These are phyloP conservation scores for Trichosanthes truncata DNA, from an alignment of 306 rosid species.

Conservation along the genomic window DNA sequence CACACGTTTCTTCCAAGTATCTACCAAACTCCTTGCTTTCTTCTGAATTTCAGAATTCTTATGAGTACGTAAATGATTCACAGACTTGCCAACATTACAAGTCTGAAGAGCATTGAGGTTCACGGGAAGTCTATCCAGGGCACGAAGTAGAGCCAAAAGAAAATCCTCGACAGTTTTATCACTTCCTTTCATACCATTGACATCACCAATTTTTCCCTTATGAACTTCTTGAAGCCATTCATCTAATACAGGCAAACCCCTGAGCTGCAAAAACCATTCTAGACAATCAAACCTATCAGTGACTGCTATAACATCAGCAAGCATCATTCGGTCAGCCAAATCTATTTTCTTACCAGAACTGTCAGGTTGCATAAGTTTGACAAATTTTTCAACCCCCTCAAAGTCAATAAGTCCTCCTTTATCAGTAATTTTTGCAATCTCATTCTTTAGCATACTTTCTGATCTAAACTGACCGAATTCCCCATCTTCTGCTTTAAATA, in stretches of 20 bases:
- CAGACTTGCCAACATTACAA: conserved; percentile 75
- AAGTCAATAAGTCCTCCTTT: conserved; percentile 66
- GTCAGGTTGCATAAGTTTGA: conserved; percentile 67
- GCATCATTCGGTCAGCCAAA: conserved; percentile 59
- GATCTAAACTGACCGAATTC: conserved; percentile 39
- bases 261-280: conserved; percentile 52
- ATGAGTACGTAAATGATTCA: conserved; percentile 65
- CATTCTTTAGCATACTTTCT: conserved; percentile 55
- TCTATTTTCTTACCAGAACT: conserved; percentile 57
- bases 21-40: conserved; percentile 78
- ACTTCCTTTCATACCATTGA: conserved; percentile 38
- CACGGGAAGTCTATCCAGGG: conserved; percentile 73
- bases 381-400: conserved; percentile 64
- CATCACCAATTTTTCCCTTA: conserved; percentile 65
- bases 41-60: conserved; percentile 67
- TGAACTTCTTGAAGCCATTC: conserved; percentile 92
- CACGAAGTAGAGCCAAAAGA: conserved; percentile 67
- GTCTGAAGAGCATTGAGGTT: conserved; percentile 59
- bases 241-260: conserved; percentile 73
- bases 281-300: conserved; percentile 69
- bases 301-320: conserved; percentile 65
- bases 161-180: conserved; percentile 76
- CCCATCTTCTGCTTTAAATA: conserved; percentile 49
- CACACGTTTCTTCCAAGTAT: conserved; percentile 86
- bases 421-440: conserved; percentile 61